Evolutionary conservation across 495 filamentous ascomycete species (phyloP).

Genomic region (Echria macrotheca): DNA sequence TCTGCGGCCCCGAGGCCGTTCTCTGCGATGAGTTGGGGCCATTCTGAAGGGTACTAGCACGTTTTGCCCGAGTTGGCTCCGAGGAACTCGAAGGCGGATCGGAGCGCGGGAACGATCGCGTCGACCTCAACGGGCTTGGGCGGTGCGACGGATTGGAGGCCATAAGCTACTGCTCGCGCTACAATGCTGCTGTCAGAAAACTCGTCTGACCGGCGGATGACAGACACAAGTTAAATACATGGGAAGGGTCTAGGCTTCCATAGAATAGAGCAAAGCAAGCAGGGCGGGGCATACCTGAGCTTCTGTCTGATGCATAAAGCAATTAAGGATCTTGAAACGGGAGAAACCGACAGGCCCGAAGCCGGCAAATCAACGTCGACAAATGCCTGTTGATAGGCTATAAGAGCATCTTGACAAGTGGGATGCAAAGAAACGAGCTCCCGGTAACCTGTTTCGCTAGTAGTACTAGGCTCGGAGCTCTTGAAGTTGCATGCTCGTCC

Average conservation of each 20-base stretch:
- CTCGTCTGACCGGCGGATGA: no score
- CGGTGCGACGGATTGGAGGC: constrained; percentile 18
- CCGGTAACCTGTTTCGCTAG: no score
- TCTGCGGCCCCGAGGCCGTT: constrained; percentile 24
- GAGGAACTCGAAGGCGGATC: constrained; percentile 15
- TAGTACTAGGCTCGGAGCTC: no score
- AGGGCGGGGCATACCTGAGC: constrained; percentile 15
- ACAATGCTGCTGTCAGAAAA: no score
- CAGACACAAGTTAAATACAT: no score
- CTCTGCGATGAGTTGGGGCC: constrained; percentile 26
- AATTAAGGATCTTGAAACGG: constrained; percentile 17
- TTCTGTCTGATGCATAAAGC: constrained; percentile 16
- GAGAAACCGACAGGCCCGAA: constrained; percentile 3
- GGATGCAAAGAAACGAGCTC: no score
- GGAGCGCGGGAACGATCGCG: constrained; percentile 23
- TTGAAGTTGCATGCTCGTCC: no score
- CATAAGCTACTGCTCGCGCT: constrained; percentile 21
- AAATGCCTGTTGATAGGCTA: background rate
- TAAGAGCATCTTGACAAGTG: no score
- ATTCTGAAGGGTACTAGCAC: constrained; percentile 61
- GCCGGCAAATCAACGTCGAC: background rate
- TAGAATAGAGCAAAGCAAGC: background rate
- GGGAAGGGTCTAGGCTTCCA: no score
- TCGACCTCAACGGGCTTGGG: constrained; percentile 20
- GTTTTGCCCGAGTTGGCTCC: constrained; percentile 37